Conservation (phyloP, 345 rosid species). For the Theobroma cacao region DNA sequence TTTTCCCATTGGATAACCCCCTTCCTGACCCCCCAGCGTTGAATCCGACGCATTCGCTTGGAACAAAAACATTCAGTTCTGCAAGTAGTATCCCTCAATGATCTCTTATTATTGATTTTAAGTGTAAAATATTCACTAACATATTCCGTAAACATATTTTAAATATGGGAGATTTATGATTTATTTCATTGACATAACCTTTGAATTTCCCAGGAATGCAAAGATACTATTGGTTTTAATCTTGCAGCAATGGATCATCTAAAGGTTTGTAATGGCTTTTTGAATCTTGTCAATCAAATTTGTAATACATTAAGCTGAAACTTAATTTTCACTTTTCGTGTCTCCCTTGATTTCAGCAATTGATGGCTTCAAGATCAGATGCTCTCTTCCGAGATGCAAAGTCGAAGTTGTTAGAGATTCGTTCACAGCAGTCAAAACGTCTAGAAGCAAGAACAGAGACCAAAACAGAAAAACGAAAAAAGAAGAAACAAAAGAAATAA, state of each 20-base stretch:
- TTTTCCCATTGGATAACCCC: too few relatives aligned
- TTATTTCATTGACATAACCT: background rate
- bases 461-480: constrained; percentile 51
- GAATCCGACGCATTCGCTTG: background rate
- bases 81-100: background rate
- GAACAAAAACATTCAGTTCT: background rate
- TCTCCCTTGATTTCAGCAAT: constrained; percentile 46
- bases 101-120: background rate
- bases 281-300: background rate
- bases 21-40: too few relatives aligned
- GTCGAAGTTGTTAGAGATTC: constrained; percentile 62
- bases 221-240: constrained; percentile 85
- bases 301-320: background rate
- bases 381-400: constrained; percentile 82
- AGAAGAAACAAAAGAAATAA: constrained; percentile 60
- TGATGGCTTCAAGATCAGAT: constrained; percentile 88
- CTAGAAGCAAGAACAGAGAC: constrained; percentile 46
- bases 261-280: constrained; percentile 41
- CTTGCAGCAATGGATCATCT: constrained; percentile 98
- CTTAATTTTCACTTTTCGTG: background rate
- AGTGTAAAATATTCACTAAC: background rate
- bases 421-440: constrained; percentile 52
- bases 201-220: constrained; percentile 55
- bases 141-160: background rate
- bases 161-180: background rate